Evolutionary conservation across 2,329 filamentous ascomycete species (phyloP), one percentile per base, ranked within the genome.

Genomic region (Mycosphaerelloides madeirae): DNA sequence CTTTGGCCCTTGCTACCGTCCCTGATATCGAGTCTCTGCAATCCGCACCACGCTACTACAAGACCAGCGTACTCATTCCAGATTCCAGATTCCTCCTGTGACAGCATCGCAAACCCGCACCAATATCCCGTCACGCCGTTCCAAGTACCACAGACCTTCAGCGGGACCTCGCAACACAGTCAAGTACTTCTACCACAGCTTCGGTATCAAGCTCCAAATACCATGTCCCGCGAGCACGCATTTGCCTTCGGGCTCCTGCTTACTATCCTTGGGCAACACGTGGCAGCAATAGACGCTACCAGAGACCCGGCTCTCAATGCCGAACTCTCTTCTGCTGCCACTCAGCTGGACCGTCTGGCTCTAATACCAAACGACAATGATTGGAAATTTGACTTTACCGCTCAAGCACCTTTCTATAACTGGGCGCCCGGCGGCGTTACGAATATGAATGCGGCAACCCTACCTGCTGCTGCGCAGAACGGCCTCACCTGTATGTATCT

Each of bases 361-460:
- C 59, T 72, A 1, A 66, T 76, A 7, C 48, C 64, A 13, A 58
- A 59, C 13, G 60, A 72, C 48, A 59, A 60, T 13, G 68, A 70
- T 53, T 77, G 73, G 73, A 56, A 64, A 32, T 77, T 75, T 56
- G 71, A 77, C 61, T 78, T 76, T 60, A 66, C 56, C 20, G 40
- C 20, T 3, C 60, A 62, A 8, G 63, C 73, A 40, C 52, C 58
- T 11, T 62, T 65, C 53, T 69, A 72, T 54, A 71, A 63, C 25
- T 69, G 69, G 48, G 48, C 53, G 6, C 72, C 71, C 1, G 74
- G 75, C 11, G 67, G 68, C 13, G 74, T 78, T 28, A 65, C 73
- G 50, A 77, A 73, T 52, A 74, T 74, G 51, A 75, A 76, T 50
- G 69, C 70, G 11, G 72, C 72, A 14, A 75, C 71, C 15, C 76